Conservation (phyloP, 1,139 yeast genomes). For the Yamadazyma kanchanaburiensis region DNA sequence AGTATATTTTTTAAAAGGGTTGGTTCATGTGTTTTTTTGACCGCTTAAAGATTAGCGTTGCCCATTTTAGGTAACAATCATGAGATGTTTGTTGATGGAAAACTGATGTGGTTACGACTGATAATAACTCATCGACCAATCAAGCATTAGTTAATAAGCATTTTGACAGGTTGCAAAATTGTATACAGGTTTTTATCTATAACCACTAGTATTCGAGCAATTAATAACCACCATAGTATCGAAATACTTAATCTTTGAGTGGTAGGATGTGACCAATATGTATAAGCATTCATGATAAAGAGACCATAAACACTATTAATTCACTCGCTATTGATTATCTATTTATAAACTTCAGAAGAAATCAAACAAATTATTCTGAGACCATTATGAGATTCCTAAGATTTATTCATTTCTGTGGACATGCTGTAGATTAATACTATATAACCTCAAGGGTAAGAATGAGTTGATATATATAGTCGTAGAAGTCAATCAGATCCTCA, state of each 20-base stretch:
- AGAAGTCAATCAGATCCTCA: not conserved
- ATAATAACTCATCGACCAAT: no score
- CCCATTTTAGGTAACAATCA: no score
- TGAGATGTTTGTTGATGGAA: no score
- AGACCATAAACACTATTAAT: no score
- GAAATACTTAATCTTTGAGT: not conserved
- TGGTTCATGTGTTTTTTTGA: no score
- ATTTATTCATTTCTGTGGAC: not conserved
- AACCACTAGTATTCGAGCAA: not conserved
- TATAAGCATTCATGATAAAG: not conserved
- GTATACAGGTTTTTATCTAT: not conserved
- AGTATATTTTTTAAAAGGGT: no score
- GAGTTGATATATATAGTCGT: not conserved
- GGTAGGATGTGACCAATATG: not conserved
- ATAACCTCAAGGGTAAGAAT: constrained; percentile 1
- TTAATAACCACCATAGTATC: not conserved
- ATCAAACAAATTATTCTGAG: not conserved
- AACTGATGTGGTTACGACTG: no score
- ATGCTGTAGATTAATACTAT: not conserved
- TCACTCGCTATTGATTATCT: no score
- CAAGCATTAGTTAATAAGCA: no score
- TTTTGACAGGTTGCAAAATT: no score
- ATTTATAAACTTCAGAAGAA: not conserved
- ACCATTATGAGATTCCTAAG: not conserved
- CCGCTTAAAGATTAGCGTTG: no score